These are phyloP conservation scores for Recurvomyces mirabilis DNA, from an alignment of 495 filamentous ascomycete species.

Conservation along the genomic window DNA sequence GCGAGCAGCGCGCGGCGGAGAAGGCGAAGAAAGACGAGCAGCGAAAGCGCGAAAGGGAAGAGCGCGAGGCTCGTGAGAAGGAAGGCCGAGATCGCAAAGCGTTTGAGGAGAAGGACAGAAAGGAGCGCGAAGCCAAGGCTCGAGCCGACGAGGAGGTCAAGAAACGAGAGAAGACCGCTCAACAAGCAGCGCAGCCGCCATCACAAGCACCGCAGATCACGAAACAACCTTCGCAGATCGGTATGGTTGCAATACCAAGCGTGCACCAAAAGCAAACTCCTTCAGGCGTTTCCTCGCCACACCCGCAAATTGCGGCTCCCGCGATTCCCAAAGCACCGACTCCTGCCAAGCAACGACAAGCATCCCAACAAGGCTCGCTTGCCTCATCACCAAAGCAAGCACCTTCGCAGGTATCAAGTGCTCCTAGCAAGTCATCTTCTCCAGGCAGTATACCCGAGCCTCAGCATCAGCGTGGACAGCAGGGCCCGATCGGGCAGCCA, in stretches of 20 bases:
- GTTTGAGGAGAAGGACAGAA: slow-evolving; percentile 39
- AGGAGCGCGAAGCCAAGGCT: slow-evolving; percentile 30
- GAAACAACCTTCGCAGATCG: slow-evolving; percentile 38
- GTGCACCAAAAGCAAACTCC: slow-evolving; percentile 39
- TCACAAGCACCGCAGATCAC: slow-evolving; percentile 13
- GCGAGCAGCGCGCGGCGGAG: slow-evolving; percentile 62
- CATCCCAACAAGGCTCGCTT: slow-evolving; percentile 71
- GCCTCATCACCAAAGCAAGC: slow-evolving; percentile 56
- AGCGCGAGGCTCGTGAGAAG: slow-evolving; percentile 61
- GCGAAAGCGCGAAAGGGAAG: slow-evolving; percentile 55
- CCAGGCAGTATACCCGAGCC: slow-evolving; percentile 41
- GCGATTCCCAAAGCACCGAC: slow-evolving; percentile 73
- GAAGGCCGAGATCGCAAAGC: slow-evolving; percentile 45
- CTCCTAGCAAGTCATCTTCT: slow-evolving; percentile 52
- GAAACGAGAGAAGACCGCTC: slow-evolving; percentile 51
- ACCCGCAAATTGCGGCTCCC: slow-evolving; percentile 65
- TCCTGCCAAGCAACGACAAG: slow-evolving; percentile 54
- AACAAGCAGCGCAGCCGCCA: slow-evolving; percentile 36
- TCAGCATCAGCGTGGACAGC: slow-evolving; percentile 45
- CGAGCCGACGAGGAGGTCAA: slow-evolving; percentile 38
- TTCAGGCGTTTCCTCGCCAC: slow-evolving; percentile 58
- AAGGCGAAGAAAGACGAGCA: slow-evolving; percentile 55
- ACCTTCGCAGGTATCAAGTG: slow-evolving; percentile 34
- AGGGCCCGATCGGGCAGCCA: slow-evolving; percentile 18
- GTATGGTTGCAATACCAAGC: slow-evolving; percentile 43